Conservation (phyloP, 805 yeast genomes). For the Starmerella stellata region DNA sequence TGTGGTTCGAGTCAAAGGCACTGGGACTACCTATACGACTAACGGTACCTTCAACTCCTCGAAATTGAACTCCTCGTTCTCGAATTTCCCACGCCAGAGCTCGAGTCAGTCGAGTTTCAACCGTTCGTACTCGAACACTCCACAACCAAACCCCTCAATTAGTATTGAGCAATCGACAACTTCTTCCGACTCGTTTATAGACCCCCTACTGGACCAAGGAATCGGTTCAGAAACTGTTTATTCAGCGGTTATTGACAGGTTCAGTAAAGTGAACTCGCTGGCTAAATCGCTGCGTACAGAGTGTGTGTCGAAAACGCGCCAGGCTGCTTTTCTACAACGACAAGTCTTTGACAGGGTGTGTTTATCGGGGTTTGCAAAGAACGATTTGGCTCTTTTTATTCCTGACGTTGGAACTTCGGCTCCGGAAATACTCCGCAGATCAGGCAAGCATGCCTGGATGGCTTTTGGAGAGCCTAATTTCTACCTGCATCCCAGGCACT, state of each 20-base stretch:
- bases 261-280: conserved; percentile 72
- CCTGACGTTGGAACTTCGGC: conserved; percentile 35
- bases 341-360: conserved; percentile 19
- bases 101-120: not conserved
- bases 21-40: conserved; percentile 4
- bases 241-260: conserved; percentile 51
- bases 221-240: too few relatives aligned
- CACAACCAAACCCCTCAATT: conserved; percentile 19
- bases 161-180: conserved; percentile 24
- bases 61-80: not conserved
- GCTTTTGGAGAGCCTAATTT: conserved; percentile 33
- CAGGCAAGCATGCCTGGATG: not conserved
- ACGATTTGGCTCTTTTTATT: conserved; percentile 67
- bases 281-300: conserved; percentile 39
- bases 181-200: too few relatives aligned
- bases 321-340: conserved; percentile 24
- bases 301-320: conserved; percentile 47
- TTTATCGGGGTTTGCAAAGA: conserved; percentile 36
- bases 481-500: conserved; percentile 38
- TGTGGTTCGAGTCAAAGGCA: conserved; percentile 21
- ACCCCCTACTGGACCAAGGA: too few relatives aligned
- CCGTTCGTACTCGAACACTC: too few relatives aligned
- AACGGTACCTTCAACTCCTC: not conserved
- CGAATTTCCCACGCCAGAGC: not conserved
- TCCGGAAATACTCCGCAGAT: not conserved